phyloP scores from a whole-genome alignment of 1,139 yeast species.

The Candida freyschussii region DNA sequence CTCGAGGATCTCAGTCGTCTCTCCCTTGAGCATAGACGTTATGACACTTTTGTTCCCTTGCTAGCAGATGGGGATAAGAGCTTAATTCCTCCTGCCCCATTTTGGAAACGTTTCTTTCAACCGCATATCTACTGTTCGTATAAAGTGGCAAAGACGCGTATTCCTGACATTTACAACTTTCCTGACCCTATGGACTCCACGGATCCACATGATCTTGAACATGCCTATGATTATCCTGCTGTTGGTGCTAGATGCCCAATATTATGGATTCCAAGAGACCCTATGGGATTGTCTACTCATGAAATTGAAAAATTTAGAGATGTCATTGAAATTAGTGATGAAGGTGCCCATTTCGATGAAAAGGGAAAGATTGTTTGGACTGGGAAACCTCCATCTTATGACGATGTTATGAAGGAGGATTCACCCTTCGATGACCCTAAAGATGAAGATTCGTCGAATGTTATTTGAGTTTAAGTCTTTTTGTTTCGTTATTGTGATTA shows the following conservation, averaged over 20 bases:
- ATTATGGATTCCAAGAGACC: slow-evolving; percentile 86
- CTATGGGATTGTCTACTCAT: slow-evolving; percentile 66
- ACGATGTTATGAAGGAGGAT: slow-evolving; percentile 13
- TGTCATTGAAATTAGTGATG: slow-evolving; percentile 55
- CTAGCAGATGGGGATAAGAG: slow-evolving; percentile 46
- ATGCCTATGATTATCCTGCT: slow-evolving; percentile 75
- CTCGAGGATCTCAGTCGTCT: slow-evolving; percentile 21
- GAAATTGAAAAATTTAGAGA: slow-evolving; percentile 49
- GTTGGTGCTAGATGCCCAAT: slow-evolving; percentile 60
- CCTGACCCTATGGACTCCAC: slow-evolving; percentile 33
- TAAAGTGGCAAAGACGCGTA: slow-evolving; percentile 45
- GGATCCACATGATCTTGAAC: slow-evolving; percentile 33
- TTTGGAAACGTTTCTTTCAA: slow-evolving; percentile 45
- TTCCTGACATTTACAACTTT: slow-evolving; percentile 49
- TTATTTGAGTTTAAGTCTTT: not conserved
- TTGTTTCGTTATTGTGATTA: too few relatives aligned
- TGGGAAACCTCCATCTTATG: slow-evolving; percentile 58
- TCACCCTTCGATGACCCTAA: slow-evolving; percentile 1
- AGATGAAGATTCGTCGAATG: not conserved
- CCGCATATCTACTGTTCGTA: slow-evolving; percentile 65
- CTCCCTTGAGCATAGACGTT: slow-evolving; percentile 16
- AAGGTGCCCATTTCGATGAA: slow-evolving; percentile 58
- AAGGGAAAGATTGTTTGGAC: slow-evolving; percentile 50
- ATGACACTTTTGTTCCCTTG: slow-evolving; percentile 30
- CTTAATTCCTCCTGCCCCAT: slow-evolving; percentile 31